Evolutionary conservation across 2,329 filamentous ascomycete species (phyloP).

Genomic region (Ciborinia camelliae): DNA sequence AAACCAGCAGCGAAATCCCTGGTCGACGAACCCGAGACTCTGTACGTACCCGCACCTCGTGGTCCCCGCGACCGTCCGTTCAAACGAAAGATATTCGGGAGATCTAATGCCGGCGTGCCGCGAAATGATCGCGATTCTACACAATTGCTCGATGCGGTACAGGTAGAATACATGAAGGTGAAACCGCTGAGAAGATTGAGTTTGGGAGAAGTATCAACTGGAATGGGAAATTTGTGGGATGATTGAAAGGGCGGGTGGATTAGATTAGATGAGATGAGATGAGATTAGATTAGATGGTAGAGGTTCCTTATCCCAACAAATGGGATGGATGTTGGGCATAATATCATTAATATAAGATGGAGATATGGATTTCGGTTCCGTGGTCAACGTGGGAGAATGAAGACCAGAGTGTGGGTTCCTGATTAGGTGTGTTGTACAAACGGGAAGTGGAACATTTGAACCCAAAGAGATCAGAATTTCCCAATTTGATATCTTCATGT

Average conservation of each 20-base stretch:
- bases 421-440: no score
- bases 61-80: slow-evolving; percentile 12
- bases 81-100: slow-evolving; percentile 1
- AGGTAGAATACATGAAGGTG: slow-evolving; percentile 1
- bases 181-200: slow-evolving; percentile 27
- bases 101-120: neutral
- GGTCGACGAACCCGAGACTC: neutral
- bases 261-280: neutral
- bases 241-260: slow-evolving; percentile 10
- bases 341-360: no score
- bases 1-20: neutral
- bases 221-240: slow-evolving; percentile 26
- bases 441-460: no score
- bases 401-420: no score
- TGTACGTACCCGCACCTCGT: neutral
- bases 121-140: slow-evolving; percentile 1
- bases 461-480: no score
- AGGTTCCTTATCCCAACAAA: no score
- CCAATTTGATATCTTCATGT: no score
- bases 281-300: neutral
- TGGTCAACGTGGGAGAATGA: no score
- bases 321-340: no score
- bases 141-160: slow-evolving; percentile 4
- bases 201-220: slow-evolving; percentile 27
- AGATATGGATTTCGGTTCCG: no score